phyloP scores from a whole-genome alignment of 495 filamentous ascomycete genomes.

The Clavariopsis aquatica region DNA sequence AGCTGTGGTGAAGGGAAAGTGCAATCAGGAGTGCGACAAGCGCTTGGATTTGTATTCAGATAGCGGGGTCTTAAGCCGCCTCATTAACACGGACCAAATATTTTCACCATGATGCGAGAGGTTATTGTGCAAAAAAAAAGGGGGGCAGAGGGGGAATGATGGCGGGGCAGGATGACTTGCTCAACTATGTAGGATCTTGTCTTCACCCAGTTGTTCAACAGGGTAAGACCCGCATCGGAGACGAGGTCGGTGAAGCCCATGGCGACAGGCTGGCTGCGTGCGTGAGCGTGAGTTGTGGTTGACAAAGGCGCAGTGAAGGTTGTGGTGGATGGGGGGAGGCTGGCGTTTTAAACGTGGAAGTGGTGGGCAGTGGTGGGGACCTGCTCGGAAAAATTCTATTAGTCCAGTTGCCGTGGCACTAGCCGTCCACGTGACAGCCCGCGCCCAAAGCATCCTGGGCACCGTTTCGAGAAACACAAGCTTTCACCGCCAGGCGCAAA shows the following conservation, averaged over 20 bases:
- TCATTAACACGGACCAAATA: conserved; percentile 99
- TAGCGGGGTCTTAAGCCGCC: conserved; percentile 95
- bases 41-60: conserved; percentile 79
- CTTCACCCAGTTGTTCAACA: conserved; percentile 87
- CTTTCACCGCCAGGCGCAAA: not conserved
- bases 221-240: conserved; percentile 79
- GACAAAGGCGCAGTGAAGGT: conserved; percentile 1
- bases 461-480: too few species aligned
- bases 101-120: conserved; percentile 68
- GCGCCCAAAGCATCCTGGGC: not conserved
- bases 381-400: conserved; percentile 9
- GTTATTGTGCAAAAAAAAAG: conserved; percentile 23
- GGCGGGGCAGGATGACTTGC: conserved; percentile 55
- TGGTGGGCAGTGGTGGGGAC: not conserved
- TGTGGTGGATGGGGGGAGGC: not conserved
- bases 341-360: conserved; percentile 3
- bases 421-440: not conserved
- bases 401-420: not conserved
- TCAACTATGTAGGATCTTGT: conserved; percentile 92
- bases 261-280: conserved; percentile 44
- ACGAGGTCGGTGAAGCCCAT: conserved; percentile 98
- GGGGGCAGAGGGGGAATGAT: conserved; percentile 16
- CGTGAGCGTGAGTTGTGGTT: not conserved
- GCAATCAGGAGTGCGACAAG: conserved; percentile 80
- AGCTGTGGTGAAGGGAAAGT: conserved; percentile 23